A percentile compares a stretch with the other conserved stretches of the same genome.
Evolutionary conservation across 2,329 filamentous ascomycete genomes (phyloP).

Genomic region (Fusarium liriodendri): DNA sequence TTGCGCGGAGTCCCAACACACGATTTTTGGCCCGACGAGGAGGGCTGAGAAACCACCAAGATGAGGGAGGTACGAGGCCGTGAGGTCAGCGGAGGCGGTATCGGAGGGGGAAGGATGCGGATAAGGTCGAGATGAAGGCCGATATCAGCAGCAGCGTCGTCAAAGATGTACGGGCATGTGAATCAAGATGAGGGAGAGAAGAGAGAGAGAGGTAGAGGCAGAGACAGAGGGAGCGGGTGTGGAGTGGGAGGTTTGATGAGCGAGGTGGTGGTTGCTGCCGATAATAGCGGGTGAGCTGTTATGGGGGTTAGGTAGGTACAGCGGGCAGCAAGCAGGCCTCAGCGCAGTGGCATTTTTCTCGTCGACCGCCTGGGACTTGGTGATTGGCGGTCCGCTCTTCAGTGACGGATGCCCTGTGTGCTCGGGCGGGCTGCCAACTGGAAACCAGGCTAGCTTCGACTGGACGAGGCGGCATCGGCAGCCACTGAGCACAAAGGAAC

Average conservation of each 20-base stretch:
- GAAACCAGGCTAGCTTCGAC: background rate
- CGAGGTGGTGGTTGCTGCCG: slow-evolving; percentile 4
- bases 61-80: background rate
- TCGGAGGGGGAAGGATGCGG: slow-evolving; percentile 23
- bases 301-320: background rate
- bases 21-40: slow-evolving; percentile 41
- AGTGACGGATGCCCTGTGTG: slow-evolving; percentile 19
- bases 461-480: background rate
- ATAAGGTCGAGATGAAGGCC: slow-evolving; percentile 33
- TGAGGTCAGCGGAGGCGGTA: slow-evolving; percentile 31
- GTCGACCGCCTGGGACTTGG: background rate
- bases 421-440: slow-evolving; percentile 14
- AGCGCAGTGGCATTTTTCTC: background rate
- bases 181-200: slow-evolving; percentile 44
- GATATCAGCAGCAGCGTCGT: slow-evolving; percentile 28
- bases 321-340: background rate
- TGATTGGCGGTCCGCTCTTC: slow-evolving; percentile 7
- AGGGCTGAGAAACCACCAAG: slow-evolving; percentile 24
- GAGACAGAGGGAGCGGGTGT: slow-evolving; percentile 11
- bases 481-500: slow-evolving; percentile 2
- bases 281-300: slow-evolving; percentile 17
- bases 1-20: slow-evolving; percentile 47
- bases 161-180: slow-evolving; percentile 35
- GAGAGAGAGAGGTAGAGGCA: slow-evolving; percentile 12
- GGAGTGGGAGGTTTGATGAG: slow-evolving; percentile 38